A percentile compares a stretch with the other conserved stretches of the same genome.
Evolutionary conservation across 306 rosid genomes (phyloP).

Genomic region (Dalbergia oliveri): DNA sequence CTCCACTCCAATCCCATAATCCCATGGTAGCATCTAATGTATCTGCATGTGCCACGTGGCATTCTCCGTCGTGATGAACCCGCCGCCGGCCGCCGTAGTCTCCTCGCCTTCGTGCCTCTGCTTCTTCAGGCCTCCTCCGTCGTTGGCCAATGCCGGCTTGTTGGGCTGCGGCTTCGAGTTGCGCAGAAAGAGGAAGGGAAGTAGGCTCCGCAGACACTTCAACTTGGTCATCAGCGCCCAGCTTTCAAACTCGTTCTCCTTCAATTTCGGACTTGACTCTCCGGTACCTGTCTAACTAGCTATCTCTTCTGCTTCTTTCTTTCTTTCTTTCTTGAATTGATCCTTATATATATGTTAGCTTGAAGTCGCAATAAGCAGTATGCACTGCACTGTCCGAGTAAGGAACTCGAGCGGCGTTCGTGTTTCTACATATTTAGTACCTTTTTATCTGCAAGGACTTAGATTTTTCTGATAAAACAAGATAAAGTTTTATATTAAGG

Average conservation of each 20-base stretch:
- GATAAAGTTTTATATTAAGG: no score
- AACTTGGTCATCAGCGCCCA: slow-evolving; percentile 77
- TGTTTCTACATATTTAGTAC: not conserved
- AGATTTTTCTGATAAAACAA: no score
- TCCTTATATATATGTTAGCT: not conserved
- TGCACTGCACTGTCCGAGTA: not conserved
- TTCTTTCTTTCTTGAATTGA: not conserved
- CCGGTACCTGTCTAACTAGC: slow-evolving; percentile 53
- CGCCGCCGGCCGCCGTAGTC: slow-evolving; percentile 43
- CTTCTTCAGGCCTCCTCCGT: slow-evolving; percentile 55
- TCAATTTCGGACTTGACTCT: slow-evolving; percentile 77
- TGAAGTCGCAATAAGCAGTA: not conserved
- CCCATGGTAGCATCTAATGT: slow-evolving; percentile 73
- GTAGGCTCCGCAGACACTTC: slow-evolving; percentile 54
- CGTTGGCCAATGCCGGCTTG: slow-evolving; percentile 46
- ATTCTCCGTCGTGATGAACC: slow-evolving; percentile 58
- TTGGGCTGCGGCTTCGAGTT: slow-evolving; percentile 54
- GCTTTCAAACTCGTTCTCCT: slow-evolving; percentile 69
- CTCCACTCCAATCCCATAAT: not conserved
- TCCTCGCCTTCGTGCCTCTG: slow-evolving; percentile 46
- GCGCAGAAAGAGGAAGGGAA: slow-evolving; percentile 61
- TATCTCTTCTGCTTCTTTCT: not conserved
- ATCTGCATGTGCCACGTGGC: slow-evolving; percentile 66
- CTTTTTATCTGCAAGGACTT: no score
- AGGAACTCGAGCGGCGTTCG: not conserved